Base-by-base conservation (phyloP, 495 filamentous ascomycete genomes). In the Aspergillus olivimuriae region DNA sequence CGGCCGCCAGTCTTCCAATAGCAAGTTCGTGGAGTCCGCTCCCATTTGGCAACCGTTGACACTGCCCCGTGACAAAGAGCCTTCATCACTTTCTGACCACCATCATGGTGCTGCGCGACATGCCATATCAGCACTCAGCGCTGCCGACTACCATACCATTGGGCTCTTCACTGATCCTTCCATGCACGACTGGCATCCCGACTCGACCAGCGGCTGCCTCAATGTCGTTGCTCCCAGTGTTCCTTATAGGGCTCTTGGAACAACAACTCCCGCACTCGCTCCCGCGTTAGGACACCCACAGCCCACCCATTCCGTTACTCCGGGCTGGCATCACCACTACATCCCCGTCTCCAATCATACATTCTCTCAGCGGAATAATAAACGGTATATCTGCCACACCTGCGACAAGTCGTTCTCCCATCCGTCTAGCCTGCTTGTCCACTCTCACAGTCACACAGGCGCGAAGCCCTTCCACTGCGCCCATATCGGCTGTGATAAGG, bases 401-500 rank as follows among this genome's bases (percentile, higher is more conserved):
- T 98, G 92, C 81, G 91, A 86, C 76, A 98, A 98, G 68, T 91
- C 92, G 8, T 98, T 98, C 68, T 94, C 87, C 16, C 74, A 92
- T 30, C 92, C 92, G 15, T 94, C 87, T 48, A 94, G 87, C 50
- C 72, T 98, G 39, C 83, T 90, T 44, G 97, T 98, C 55, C 92
- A 98, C 77, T 92, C 84, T 51, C 92, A 98, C 68, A 92, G 86
- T 44, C 92, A 98, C 66, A 97, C 92, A 2, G 92, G 92, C 56
- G 92, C 97, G 75, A 98, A 98, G 72, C 92, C 92, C 14, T 98
- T 95, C 81, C 90, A 91, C 61, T 98, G 92, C 66, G 88, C 90
- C 1, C 90, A 96, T 51, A 74, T 81, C 9, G 92, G 91, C 6
- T 98, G 92, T 54, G 92, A 91, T 10, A 98, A 98, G 69, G 89